These are phyloP conservation scores for Marasmius tenuissimus DNA, from an alignment of 1,284 basidiomycete genomes.

Conservation along the genomic window DNA sequence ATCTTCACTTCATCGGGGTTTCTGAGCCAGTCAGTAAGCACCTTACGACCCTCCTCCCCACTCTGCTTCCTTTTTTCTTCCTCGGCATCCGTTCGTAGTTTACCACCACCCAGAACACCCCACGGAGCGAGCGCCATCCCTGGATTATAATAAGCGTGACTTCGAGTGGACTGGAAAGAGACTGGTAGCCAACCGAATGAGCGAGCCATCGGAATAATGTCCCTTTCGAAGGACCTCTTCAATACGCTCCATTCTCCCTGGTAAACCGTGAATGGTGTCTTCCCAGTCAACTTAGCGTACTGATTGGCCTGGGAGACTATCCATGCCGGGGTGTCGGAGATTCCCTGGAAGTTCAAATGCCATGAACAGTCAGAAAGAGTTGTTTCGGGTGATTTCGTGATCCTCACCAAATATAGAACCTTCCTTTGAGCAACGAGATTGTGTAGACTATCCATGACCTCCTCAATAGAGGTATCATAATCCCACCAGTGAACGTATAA, in stretches of 20 bases:
- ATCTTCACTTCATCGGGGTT: slow-evolving; percentile 39
- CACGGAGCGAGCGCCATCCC: slow-evolving; percentile 4
- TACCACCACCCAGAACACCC: slow-evolving; percentile 43
- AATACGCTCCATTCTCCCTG: slow-evolving; percentile 54
- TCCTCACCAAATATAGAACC: not conserved
- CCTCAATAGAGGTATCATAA: not conserved
- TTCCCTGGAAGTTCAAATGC: slow-evolving; percentile 26
- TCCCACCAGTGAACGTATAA: not conserved
- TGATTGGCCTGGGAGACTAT: slow-evolving; percentile 42
- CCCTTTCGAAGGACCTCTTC: slow-evolving; percentile 50
- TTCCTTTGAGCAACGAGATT: not conserved
- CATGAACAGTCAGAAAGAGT: not conserved
- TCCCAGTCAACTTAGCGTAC: slow-evolving; percentile 41
- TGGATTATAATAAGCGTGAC: not conserved
- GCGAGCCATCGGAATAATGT: slow-evolving; percentile 55
- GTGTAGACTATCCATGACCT: not conserved
- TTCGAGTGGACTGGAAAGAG: not conserved
- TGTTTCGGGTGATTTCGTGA: not conserved
- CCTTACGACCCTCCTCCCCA: slow-evolving; percentile 41
- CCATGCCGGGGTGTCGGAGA: slow-evolving; percentile 45
- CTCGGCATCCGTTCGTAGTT: slow-evolving; percentile 48
- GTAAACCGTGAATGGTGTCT: slow-evolving; percentile 52
- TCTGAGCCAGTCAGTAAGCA: slow-evolving; percentile 37
- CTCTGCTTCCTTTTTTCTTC: slow-evolving; percentile 36
- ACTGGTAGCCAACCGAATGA: slow-evolving; percentile 34